Evolutionary conservation across 2,329 filamentous ascomycete species (phyloP), one percentile per base, ranked within the genome.

Genomic region (Zelopaecilomyces penicillatus): DNA sequence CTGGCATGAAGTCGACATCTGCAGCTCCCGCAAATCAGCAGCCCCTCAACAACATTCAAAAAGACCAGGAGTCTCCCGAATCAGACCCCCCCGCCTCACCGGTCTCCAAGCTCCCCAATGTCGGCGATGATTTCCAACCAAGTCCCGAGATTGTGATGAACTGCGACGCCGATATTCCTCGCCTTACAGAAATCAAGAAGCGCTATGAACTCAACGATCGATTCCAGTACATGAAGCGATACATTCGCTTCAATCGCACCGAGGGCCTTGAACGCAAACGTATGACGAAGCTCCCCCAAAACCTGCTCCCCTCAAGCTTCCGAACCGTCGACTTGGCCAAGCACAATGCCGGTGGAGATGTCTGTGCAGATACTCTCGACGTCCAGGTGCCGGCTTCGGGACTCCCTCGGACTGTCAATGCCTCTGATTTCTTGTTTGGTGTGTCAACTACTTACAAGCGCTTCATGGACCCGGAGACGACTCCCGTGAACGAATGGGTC

Each of bases 371-470:
- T 43, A 74, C 76, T 0, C 63, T 80, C 11, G 64, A 74, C 31
- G 65, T 78, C 5, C 65, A 70, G 0, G 75, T 79, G 4, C 59
- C 75, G 6, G 64, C 65, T 38, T 79, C 76, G 0, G 67, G 69
- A 3, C 69, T 65, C 46, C 75, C 76, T 5, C 58, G 64, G 3
- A 69, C 68, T 1, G 75, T 71, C 44, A 74, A 79, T 47, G 67
- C 74, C 8, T 74, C 73, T 33, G 73, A 76, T 48, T 75, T 78
- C 57, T 71, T 79, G 58, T 79, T 79, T 49, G 75, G 75, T 35
- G 73, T 80, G 5, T 79, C 76, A 1, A 79, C 76, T 6, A 78
- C 75, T 3, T 78, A 74, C 61, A 65, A 71, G 51, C 65, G 75
- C 45, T 73, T 80, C 52, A 73, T 64, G 54, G 70, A 75, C 50